phyloP scores from a whole-genome alignment of 371 early-diverging fungal genomes.

The Mucor irregularis region DNA sequence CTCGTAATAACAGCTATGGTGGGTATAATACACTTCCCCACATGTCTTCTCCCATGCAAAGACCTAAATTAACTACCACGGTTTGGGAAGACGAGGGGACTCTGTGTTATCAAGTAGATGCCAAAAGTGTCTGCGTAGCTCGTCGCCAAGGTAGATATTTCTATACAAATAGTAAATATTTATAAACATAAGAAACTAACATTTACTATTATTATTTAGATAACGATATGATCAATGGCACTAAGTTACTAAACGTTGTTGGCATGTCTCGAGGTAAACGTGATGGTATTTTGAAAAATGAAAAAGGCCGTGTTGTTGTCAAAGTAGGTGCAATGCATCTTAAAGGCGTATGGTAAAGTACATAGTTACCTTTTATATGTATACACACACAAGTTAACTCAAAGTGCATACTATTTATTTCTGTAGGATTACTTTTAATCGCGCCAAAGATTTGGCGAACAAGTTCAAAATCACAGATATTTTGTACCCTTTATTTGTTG shows the following conservation, averaged over 20 bases:
- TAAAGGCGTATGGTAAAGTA: slow-evolving; percentile 83
- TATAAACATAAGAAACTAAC: not conserved
- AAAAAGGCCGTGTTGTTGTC: slow-evolving; percentile 82
- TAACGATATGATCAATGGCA: slow-evolving; percentile 84
- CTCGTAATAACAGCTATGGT: slow-evolving; percentile 13
- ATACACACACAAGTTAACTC: not conserved
- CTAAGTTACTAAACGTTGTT: slow-evolving; percentile 82
- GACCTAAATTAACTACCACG: slow-evolving; percentile 72
- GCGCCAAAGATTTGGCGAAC: slow-evolving; percentile 62
- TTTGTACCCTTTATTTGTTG: slow-evolving; percentile 71
- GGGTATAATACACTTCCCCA: slow-evolving; percentile 17
- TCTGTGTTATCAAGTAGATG: slow-evolving; percentile 79
- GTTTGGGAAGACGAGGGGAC: slow-evolving; percentile 86
- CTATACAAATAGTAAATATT: slow-evolving; percentile 5
- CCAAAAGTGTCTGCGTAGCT: slow-evolving; percentile 77
- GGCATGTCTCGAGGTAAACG: slow-evolving; percentile 90
- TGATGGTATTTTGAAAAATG: slow-evolving; percentile 86
- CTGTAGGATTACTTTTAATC: slow-evolving; percentile 64
- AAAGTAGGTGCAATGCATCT: slow-evolving; percentile 89
- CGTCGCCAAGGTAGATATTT: slow-evolving; percentile 65
- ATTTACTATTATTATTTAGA: slow-evolving; percentile 36
- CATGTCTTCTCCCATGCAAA: slow-evolving; percentile 42
- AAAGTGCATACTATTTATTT: not conserved
- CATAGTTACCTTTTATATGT: not conserved
- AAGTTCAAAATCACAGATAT: slow-evolving; percentile 63